These are phyloP conservation scores for Dactylellina sp. DNA, from an alignment of 2,329 filamentous ascomycete species.

Conservation along the genomic window DNA sequence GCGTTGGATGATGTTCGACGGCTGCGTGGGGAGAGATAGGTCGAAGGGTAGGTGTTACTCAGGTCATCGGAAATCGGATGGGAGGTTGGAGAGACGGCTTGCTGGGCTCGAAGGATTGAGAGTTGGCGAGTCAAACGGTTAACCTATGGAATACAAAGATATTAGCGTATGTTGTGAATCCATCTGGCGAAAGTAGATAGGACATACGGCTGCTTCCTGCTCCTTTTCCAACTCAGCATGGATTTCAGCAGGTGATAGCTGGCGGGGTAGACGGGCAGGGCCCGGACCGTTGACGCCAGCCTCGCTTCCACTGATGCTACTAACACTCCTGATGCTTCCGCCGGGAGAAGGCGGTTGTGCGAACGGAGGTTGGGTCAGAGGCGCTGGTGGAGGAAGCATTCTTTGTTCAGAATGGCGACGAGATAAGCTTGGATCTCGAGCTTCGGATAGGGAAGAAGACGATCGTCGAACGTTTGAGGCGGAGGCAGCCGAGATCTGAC, in stretches of 20 bases:
- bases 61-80: constrained; percentile 63
- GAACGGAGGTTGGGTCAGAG: constrained; percentile 50
- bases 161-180: background rate
- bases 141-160: constrained; percentile 69
- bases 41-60: constrained; percentile 44
- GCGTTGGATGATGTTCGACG: constrained; percentile 74
- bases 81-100: constrained; percentile 74
- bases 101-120: constrained; percentile 78
- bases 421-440: constrained; percentile 46
- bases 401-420: constrained; percentile 52
- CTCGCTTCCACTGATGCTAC: constrained; percentile 54
- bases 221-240: constrained; percentile 93
- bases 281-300: constrained; percentile 72
- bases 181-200: background rate
- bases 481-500: constrained; percentile 47
- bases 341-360: constrained; percentile 53
- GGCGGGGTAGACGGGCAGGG: constrained; percentile 85
- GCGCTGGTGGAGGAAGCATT: constrained; percentile 56
- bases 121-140: constrained; percentile 93
- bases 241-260: constrained; percentile 87
- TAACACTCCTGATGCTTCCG: constrained; percentile 54
- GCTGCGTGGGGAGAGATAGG: constrained; percentile 52
- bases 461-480: constrained; percentile 43
- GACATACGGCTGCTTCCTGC: constrained; percentile 86
- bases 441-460: constrained; percentile 49